phyloP scores from a whole-genome alignment of 1,139 yeast species.

The Nakaseomyces nivariensis region DNA sequence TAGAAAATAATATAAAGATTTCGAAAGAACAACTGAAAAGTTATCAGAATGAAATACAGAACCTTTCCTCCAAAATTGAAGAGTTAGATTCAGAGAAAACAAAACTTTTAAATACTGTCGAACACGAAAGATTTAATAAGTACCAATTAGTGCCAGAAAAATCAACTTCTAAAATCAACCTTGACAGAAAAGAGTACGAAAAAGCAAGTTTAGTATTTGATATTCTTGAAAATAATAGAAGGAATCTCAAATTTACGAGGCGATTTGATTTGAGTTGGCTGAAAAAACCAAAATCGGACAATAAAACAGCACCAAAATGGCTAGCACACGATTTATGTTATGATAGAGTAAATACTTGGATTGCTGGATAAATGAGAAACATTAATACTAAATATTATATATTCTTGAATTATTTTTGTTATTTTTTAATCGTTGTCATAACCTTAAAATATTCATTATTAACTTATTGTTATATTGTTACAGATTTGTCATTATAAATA shows the following conservation, averaged over 20 bases:
- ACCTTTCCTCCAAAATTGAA: neutral
- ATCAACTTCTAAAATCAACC: constrained; percentile 1
- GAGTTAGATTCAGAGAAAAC: neutral
- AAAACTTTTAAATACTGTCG: neutral
- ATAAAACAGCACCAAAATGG: neutral
- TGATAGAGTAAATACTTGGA: neutral
- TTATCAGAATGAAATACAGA: neutral
- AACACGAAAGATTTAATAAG: constrained; percentile 1
- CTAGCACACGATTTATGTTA: neutral
- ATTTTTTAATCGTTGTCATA: neutral
- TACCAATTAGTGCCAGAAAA: constrained; percentile 5
- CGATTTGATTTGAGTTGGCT: neutral
- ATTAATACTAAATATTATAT: no score
- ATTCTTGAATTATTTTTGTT: no score
- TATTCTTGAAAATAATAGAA: neutral
- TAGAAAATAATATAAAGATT: neutral
- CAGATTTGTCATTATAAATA: no score
- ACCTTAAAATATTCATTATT: no score
- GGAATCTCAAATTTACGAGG: neutral
- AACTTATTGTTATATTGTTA: no score
- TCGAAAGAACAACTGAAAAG: neutral
- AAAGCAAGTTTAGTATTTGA: neutral
- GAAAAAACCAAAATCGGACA: neutral
- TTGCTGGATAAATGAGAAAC: neutral
- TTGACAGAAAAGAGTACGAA: constrained; percentile 6